Evolutionary conservation across 1,284 basidiomycete genomes (phyloP), one percentile per base, ranked within the genome.

Genomic region (Chondrostereum purpureum): DNA sequence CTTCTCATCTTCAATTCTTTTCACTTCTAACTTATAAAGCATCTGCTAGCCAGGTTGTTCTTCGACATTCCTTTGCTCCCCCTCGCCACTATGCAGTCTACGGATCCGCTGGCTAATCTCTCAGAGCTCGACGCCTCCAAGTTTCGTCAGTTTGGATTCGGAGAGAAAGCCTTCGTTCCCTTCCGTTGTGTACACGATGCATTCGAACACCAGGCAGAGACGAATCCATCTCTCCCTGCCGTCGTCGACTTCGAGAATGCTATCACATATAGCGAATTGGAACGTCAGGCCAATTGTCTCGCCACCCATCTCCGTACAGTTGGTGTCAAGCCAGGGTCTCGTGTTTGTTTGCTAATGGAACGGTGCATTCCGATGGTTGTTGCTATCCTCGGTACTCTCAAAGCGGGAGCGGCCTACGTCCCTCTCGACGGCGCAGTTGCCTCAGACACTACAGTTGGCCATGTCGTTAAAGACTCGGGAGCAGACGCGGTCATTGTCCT

Each of bases 361-460:
- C 70, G 77, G 20, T 75, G 70, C 21, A 74, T 79, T 42, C 54
- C 60, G 8, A 75, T 79, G 73, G 66, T 79, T 24, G 59, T 78
- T 33, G 77, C 71, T 13, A 77, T 80, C 43, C 54, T 80, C 16
- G 75, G 68, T 21, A 64, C 73, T 27, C 64, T 79, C 39, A 80
- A 80, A 55, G 71, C 76, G 11, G 77, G 76, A 8, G 76, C 66
- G 10, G 70, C 75, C 3, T 80, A 79, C 51, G 73, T 78, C 16
- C 77, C 77, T 14, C 58, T 77, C 45, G 78, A 80, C 53, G 77
- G 75, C 11, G 70, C 72, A 39, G 70, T 78, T 46, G 73, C 75
- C 34, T 76, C 76, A 13, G 72, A 77, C 50, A 70, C 68, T 24
- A 75, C 75, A 0, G 63, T 80, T 10, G 65, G 68, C 6, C 72